Evolutionary conservation across 1,139 yeast genomes (phyloP).

Genomic region (Wickerhamiella pararugosa): DNA sequence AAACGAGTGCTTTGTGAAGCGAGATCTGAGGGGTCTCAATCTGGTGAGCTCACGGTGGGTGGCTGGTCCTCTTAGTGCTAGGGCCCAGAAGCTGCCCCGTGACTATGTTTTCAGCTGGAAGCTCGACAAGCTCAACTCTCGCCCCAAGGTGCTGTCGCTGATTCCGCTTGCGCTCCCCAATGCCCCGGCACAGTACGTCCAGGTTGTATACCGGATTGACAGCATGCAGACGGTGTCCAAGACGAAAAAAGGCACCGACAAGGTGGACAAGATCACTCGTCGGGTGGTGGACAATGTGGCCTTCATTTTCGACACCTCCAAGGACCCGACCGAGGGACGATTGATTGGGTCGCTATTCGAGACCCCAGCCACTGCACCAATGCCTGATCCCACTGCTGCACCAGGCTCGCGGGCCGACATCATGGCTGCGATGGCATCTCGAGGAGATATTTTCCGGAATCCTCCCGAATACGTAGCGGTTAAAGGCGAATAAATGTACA

Average conservation of each 20-base stretch:
- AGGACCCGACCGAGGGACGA: constrained; percentile 39
- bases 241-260: constrained; percentile 22
- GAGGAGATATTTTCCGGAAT: constrained; percentile 28
- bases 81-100: constrained; percentile 42
- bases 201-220: constrained; percentile 59
- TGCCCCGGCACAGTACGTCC: constrained; percentile 47
- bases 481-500: constrained; percentile 1
- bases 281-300: constrained; percentile 62
- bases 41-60: constrained; percentile 44
- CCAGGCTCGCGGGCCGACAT: constrained; percentile 18
- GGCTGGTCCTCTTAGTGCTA: constrained; percentile 38
- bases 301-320: constrained; percentile 58
- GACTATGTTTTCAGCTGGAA: constrained; percentile 60
- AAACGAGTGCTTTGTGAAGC: constrained; percentile 49
- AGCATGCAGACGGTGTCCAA: constrained; percentile 55
- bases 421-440: constrained; percentile 25
- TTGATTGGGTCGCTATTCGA: constrained; percentile 77
- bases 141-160: constrained; percentile 59
- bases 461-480: constrained; percentile 19
- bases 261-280: constrained; percentile 36
- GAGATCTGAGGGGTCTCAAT: constrained; percentile 29
- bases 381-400: constrained; percentile 22
- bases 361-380: constrained; percentile 26
- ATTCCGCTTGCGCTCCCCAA: constrained; percentile 53
- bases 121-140: constrained; percentile 46